Percentiles rank a stretch among this genome's conserved stretches.
phyloP scores from a whole-genome alignment of 1,284 basidiomycete species.

The Rhizoctonia solani region DNA sequence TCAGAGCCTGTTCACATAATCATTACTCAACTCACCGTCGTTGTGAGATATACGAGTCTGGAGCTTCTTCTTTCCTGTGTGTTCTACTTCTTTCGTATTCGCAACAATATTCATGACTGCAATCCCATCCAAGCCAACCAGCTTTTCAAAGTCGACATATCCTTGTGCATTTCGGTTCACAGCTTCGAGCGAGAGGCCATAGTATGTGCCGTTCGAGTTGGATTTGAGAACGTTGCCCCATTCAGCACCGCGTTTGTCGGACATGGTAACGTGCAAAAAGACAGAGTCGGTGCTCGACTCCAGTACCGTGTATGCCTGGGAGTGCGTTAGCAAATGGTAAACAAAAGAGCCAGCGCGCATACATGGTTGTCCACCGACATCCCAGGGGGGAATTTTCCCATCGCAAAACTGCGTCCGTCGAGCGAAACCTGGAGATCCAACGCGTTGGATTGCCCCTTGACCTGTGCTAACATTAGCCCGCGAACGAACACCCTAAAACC shows the following conservation, averaged over 20 bases:
- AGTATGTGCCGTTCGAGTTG: constrained; percentile 98
- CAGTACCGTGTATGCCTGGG: constrained; percentile 87
- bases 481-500: constrained; percentile 1
- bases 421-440: constrained; percentile 89
- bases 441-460: constrained; percentile 59
- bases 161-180: constrained; percentile 88
- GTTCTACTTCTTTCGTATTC: constrained; percentile 75
- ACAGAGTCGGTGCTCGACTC: constrained; percentile 93
- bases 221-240: constrained; percentile 96
- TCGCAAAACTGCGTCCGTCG: constrained; percentile 83
- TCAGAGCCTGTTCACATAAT: not conserved
- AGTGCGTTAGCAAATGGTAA: not conserved
- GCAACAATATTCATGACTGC: constrained; percentile 89
- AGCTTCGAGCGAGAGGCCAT: constrained; percentile 80
- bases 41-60: constrained; percentile 94
- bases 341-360: constrained; percentile 43
- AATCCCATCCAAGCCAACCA: constrained; percentile 94
- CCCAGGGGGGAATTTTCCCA: constrained; percentile 86
- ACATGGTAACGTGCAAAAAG: constrained; percentile 95
- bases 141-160: constrained; percentile 98
- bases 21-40: constrained; percentile 64
- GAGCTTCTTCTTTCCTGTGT: constrained; percentile 77
- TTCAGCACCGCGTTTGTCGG: constrained; percentile 68
- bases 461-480: constrained; percentile 48
- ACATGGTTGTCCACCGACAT: constrained; percentile 88